Conservation (phyloP, 352 stramenopile genomes). For the Phytophthora colocasiae region DNA sequence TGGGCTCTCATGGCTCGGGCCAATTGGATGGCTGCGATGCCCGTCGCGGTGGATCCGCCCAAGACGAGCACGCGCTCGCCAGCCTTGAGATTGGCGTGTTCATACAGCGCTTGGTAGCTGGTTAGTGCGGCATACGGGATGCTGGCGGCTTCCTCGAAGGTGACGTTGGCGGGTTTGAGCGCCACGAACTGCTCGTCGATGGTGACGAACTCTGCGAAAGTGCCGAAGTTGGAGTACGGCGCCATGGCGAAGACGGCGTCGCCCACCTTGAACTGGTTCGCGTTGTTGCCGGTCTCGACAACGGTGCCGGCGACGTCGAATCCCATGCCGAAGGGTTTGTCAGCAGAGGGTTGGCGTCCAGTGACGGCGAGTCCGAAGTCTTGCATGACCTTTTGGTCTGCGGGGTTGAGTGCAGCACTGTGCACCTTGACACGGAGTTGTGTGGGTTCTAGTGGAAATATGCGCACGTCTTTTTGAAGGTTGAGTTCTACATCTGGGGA, state of each 20-base stretch:
- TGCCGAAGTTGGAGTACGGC: conserved; percentile 41
- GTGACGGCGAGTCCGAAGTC: conserved; percentile 44
- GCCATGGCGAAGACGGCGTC: conserved; percentile 74
- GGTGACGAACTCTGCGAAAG: conserved; percentile 62
- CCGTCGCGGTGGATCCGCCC: conserved; percentile 67
- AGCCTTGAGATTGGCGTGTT: conserved; percentile 39
- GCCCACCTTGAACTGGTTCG: conserved; percentile 56
- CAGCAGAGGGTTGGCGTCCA: conserved; percentile 31
- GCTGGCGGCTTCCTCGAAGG: conserved; percentile 62
- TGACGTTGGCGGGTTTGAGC: conserved; percentile 56
- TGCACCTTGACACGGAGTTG: conserved; percentile 71
- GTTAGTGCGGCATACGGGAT: conserved; percentile 60
- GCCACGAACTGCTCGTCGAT: conserved; percentile 50
- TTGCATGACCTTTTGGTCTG: conserved; percentile 69
- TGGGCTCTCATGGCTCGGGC: conserved; percentile 55
- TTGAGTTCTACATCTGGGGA: neutral
- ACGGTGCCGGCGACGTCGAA: conserved; percentile 75
- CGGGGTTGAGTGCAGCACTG: conserved; percentile 67
- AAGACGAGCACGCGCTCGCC: conserved; percentile 59
- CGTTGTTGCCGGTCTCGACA: conserved; percentile 53
- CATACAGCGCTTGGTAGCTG: conserved; percentile 57
- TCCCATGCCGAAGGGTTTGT: conserved; percentile 53
- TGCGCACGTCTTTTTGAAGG: conserved; percentile 22
- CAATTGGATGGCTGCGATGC: conserved; percentile 65
- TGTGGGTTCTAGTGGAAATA: conserved; percentile 21